Evolutionary conservation across 805 yeast genomes (phyloP).

Genomic region (Spathaspora hagerdaliae): DNA sequence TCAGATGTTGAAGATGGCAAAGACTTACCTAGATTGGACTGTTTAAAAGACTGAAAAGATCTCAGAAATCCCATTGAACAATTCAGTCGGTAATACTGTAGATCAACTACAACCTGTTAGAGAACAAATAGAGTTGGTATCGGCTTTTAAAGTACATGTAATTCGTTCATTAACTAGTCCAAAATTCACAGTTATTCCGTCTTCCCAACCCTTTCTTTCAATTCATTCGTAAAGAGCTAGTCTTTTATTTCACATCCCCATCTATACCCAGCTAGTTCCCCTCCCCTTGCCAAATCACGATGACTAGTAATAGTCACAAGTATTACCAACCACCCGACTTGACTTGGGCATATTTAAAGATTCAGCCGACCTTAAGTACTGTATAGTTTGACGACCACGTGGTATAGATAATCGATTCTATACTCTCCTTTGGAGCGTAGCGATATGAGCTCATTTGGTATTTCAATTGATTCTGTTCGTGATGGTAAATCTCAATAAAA

Average conservation of each 20-base stretch:
- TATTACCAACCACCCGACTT: conserved; percentile 38
- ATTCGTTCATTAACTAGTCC: background rate
- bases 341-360: conserved; percentile 23
- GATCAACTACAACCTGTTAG: conserved; percentile 20
- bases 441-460: conserved; percentile 19
- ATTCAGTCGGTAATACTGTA: conserved; percentile 41
- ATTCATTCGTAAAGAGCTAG: conserved; percentile 17
- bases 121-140: background rate
- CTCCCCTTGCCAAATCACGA: conserved; percentile 28
- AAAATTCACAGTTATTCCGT: no score
- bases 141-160: no score
- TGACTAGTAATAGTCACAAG: conserved; percentile 43
- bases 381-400: conserved; percentile 23
- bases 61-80: conserved; percentile 35
- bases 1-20: conserved; percentile 16
- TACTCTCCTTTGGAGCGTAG: conserved; percentile 32
- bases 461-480: background rate
- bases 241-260: conserved; percentile 34
- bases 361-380: conserved; percentile 30
- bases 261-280: conserved; percentile 33
- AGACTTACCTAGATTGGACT: conserved; percentile 8
- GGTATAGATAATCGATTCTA: conserved; percentile 30
- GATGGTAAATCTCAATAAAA: conserved; percentile 8
- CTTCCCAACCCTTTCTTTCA: conserved; percentile 8
- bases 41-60: conserved; percentile 28